Evolutionary conservation across 441 rosid genomes (phyloP).

Genomic region (Erodium trifolium): DNA sequence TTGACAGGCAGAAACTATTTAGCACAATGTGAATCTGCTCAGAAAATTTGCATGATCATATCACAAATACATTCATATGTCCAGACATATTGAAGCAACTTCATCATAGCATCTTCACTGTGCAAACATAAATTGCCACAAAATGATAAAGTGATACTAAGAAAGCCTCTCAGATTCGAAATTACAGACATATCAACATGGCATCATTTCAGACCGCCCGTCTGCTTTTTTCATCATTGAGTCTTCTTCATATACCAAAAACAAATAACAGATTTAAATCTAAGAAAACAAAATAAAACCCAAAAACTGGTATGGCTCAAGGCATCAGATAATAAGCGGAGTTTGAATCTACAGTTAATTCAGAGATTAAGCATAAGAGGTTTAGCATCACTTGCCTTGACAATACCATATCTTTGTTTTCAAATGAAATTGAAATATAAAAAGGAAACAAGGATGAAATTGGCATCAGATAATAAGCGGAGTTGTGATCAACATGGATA

Average conservation of each 20-base stretch:
- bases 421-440: no score
- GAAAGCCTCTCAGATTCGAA: slow-evolving; percentile 45
- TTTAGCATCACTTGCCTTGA: slow-evolving; percentile 30
- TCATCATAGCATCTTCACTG: not conserved
- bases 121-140: not conserved
- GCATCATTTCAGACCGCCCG: slow-evolving; percentile 96
- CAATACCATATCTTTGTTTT: no score
- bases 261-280: no score
- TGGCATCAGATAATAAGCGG: slow-evolving; percentile 29
- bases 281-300: no score
- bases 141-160: not conserved
- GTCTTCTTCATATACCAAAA: no score
- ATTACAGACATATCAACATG: slow-evolving; percentile 71
- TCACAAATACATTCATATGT: not conserved
- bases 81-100: slow-evolving; percentile 1
- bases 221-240: slow-evolving; percentile 76
- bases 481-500: slow-evolving; percentile 27
- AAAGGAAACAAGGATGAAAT: not conserved
- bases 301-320: not conserved
- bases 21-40: not conserved
- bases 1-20: no score
- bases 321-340: slow-evolving; percentile 49
- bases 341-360: slow-evolving; percentile 22
- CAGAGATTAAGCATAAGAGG: slow-evolving; percentile 30
- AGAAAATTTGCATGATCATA: not conserved